phyloP scores from a whole-genome alignment of 192 early-diverging fungal genomes.

The Phlyctochytrium bullatum region DNA sequence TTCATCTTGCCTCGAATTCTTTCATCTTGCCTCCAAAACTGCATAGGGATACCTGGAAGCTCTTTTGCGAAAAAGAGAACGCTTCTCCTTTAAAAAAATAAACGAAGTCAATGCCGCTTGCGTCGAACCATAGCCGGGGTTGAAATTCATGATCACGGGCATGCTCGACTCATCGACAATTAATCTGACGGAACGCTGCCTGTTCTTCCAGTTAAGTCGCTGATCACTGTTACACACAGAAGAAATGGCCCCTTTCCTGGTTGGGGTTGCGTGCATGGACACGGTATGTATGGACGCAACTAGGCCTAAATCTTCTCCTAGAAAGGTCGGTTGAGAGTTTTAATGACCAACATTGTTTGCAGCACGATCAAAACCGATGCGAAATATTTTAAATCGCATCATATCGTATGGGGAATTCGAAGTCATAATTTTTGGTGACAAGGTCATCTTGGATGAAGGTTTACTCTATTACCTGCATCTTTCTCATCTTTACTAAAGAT shows the following conservation, averaged over 20 bases:
- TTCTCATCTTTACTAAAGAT: slow-evolving; percentile 30
- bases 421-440: slow-evolving; percentile 92
- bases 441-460: slow-evolving; percentile 95
- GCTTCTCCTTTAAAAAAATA: too few species aligned
- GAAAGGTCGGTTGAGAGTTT: not conserved
- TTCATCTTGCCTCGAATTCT: too few species aligned
- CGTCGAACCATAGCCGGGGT: too few species aligned
- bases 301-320: not conserved
- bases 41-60: too few species aligned
- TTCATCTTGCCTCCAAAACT: too few species aligned
- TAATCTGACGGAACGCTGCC: too few species aligned
- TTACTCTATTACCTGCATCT: not conserved
- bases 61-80: too few species aligned
- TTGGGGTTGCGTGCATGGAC: slow-evolving; percentile 32
- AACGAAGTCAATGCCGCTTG: too few species aligned
- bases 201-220: too few species aligned
- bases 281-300: slow-evolving; percentile 1
- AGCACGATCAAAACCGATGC: slow-evolving; percentile 94
- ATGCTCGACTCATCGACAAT: too few species aligned
- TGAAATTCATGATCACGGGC: too few species aligned
- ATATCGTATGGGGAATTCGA: slow-evolving; percentile 65
- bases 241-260: not conserved
- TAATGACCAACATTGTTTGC: not conserved
- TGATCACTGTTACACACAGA: too few species aligned
- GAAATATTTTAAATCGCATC: slow-evolving; percentile 75